phyloP scores from a whole-genome alignment of 2,329 filamentous ascomycete species.

The Pyricularia pennisetigena region DNA sequence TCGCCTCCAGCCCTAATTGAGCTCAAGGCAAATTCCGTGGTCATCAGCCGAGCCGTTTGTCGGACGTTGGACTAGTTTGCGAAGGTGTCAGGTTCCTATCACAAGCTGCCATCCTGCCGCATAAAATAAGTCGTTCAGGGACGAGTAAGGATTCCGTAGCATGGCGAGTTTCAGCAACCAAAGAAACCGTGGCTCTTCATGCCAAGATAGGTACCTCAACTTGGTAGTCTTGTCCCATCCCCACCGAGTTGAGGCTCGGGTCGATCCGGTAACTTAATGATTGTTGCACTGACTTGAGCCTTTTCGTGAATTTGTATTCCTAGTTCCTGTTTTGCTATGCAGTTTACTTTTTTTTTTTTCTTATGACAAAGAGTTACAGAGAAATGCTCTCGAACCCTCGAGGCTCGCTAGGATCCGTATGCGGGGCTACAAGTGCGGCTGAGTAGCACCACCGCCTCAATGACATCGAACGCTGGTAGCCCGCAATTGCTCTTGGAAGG shows the following conservation, averaged over 20 bases:
- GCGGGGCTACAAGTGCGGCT: background rate
- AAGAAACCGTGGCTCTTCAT: background rate
- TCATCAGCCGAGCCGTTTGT: background rate
- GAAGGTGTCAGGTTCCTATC: background rate
- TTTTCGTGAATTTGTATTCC: background rate
- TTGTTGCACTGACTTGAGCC: background rate
- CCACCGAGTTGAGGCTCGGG: background rate
- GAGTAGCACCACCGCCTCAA: background rate
- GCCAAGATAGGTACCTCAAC: background rate
- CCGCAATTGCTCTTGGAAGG: background rate
- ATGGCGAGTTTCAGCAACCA: background rate
- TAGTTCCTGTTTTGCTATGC: background rate
- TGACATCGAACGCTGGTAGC: background rate
- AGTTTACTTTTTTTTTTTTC: background rate
- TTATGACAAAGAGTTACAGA: background rate
- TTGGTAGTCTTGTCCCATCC: background rate
- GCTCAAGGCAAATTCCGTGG: background rate
- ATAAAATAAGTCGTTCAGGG: background rate
- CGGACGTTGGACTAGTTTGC: background rate
- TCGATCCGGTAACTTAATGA: background rate
- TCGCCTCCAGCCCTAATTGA: background rate
- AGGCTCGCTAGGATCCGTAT: background rate
- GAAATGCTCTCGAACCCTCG: background rate
- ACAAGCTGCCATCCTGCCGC: background rate
- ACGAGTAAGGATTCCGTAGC: background rate